A percentile compares a stretch with the other conserved stretches of the same genome.
Conservation (phyloP, 1,284 basidiomycete genomes). For the Wolfiporia cocos region DNA sequence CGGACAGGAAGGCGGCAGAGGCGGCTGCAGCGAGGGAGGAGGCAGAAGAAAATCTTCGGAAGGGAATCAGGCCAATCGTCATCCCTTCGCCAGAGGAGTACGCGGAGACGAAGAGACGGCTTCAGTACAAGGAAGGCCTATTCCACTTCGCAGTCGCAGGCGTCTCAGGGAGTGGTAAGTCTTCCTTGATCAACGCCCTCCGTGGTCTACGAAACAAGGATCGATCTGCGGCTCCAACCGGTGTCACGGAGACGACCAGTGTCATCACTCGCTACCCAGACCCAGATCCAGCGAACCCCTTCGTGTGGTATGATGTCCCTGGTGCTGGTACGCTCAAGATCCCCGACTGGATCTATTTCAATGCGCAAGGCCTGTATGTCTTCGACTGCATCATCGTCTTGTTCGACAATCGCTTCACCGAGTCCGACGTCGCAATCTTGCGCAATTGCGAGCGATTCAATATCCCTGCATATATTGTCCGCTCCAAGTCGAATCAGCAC, state of each 20-base stretch:
- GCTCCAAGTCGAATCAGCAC: slow-evolving; percentile 2
- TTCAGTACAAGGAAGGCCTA: background rate
- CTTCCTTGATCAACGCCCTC: slow-evolving; percentile 3
- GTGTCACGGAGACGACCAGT: background rate
- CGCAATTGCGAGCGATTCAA: slow-evolving; percentile 1
- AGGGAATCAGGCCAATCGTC: background rate
- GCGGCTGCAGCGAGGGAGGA: background rate
- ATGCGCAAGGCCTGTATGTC: background rate
- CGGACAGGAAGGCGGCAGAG: background rate
- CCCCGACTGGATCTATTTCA: slow-evolving; percentile 1
- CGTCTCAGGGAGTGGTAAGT: slow-evolving; percentile 3
- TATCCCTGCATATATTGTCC: slow-evolving; percentile 3
- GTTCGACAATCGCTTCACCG: slow-evolving; percentile 1
- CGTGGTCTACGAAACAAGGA: background rate
- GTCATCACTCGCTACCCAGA: slow-evolving; percentile 1
- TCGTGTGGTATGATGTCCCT: slow-evolving; percentile 2
- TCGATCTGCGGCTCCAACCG: background rate
- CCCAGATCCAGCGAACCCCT: background rate
- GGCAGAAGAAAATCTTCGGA: background rate
- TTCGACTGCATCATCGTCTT: slow-evolving; percentile 2
- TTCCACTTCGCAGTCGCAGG: slow-evolving; percentile 5
- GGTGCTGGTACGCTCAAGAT: background rate
- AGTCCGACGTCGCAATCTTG: slow-evolving; percentile 1
- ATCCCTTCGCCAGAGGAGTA: background rate
- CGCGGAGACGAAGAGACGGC: background rate